Evolutionary conservation across 108 stramenopile species (phyloP).

Genomic region (Conticribra weissflogii): DNA sequence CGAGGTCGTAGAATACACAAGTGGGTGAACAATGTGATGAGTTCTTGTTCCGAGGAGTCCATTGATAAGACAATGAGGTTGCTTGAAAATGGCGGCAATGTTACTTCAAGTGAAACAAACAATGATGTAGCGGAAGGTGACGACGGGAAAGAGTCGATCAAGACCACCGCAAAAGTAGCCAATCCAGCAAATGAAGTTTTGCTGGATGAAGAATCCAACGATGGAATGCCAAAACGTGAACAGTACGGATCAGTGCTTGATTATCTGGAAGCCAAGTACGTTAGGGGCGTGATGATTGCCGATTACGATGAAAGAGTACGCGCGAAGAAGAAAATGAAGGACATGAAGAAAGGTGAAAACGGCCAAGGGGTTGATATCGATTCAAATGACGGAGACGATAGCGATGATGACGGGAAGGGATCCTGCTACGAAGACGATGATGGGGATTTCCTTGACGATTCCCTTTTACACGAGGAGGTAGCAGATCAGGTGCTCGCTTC

Average conservation of each 20-base stretch:
- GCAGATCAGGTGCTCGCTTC: constrained; percentile 81
- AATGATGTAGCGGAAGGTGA: background rate
- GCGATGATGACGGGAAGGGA: constrained; percentile 63
- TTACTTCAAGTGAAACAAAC: too few relatives aligned
- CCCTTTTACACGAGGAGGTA: constrained; percentile 70
- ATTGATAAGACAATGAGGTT: background rate
- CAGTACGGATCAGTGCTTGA: constrained; percentile 76
- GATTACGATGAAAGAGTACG: constrained; percentile 55
- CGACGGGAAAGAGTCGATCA: background rate
- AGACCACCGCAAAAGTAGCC: constrained; percentile 7
- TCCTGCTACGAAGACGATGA: constrained; percentile 66
- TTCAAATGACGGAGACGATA: constrained; percentile 19
- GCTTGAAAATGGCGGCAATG: background rate
- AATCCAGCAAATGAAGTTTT: too few relatives aligned
- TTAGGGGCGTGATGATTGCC: constrained; percentile 75
- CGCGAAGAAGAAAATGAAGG: constrained; percentile 19
- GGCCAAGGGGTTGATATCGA: background rate
- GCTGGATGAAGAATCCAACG: constrained; percentile 33
- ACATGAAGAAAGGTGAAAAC: constrained; percentile 10
- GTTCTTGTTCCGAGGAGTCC: constrained; percentile 16
- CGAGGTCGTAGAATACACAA: constrained; percentile 52
- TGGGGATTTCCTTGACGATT: constrained; percentile 76
- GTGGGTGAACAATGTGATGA: constrained; percentile 46
- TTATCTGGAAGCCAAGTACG: constrained; percentile 90
- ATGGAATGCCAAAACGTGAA: constrained; percentile 40